Base-by-base conservation (phyloP, 2,329 filamentous ascomycete genomes). In the Microdochium paspali region DNA sequence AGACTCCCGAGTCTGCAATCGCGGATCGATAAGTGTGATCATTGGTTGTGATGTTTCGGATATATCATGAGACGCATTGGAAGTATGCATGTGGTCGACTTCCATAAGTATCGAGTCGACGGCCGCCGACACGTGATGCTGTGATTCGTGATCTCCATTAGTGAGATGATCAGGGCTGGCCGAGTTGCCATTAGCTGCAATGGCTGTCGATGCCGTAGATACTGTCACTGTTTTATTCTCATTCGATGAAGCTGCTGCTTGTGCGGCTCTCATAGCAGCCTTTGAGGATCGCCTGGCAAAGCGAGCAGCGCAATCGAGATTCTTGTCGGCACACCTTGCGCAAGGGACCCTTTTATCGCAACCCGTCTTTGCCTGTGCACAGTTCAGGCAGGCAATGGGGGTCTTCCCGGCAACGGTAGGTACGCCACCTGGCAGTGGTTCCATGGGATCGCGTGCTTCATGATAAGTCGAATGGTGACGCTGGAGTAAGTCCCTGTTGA, bases 201-300 rank as follows among this genome's bases (percentile, higher is more conserved):
- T 28, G 26, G 26, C 7, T 7, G 26, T 28, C 26, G 26, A 13
- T 7, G 13, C 26, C 7, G 26, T 7, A 7, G 26, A 28, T 13
- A 13, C 7, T 7, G 13, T 13, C 49, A 55, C 42, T 47, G 57
- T n/a, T 49, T 57, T 57, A 10, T 52, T 53, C n/a, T 52, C 58
- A 32, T 57, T 63, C 44, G 63, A 61, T 0, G 65, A 61, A 13
- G 61, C 61, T 28, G 47, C 65, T 28, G 65, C 66, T 47, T 72
- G 70, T 3, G 70, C 68, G 2, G 66, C 68, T 18, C 72, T 63
- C 12, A 68, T 56, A 2, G 69, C 70, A 3, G 66, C 68, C 54
- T 77, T 77, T 24, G 70, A 71, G 2, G 73, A 72, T 26, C 75
- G 64, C 23, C 74, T 65, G 2, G 75, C 73, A 57, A 71, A 77